These are phyloP conservation scores for Claviceps cyperi DNA, from an alignment of 2,329 filamentous ascomycete genomes.

Conservation along the genomic window DNA sequence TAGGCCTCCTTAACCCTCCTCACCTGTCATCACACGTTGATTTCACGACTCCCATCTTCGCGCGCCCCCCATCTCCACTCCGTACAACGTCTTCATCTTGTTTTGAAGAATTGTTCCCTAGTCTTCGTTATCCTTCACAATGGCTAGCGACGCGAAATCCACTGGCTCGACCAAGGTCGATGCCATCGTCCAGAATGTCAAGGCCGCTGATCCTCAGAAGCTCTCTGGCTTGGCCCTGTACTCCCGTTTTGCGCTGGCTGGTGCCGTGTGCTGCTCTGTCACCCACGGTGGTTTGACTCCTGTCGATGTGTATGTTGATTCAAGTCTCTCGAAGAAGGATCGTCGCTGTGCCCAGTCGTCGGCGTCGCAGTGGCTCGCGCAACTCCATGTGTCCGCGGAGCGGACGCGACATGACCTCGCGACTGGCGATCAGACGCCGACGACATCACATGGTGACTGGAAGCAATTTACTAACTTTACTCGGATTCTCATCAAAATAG, in stretches of 20 bases:
- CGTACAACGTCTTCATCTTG: slow-evolving; percentile 2
- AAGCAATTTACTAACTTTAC: background rate
- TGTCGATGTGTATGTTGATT: slow-evolving; percentile 93
- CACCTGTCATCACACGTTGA: slow-evolving; percentile 2
- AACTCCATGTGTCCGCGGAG: background rate
- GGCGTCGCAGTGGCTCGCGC: background rate
- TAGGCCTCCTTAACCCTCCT: background rate
- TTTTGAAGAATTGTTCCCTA: slow-evolving; percentile 1
- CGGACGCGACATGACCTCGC: background rate
- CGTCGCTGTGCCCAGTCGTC: background rate
- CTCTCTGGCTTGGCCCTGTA: slow-evolving; percentile 55
- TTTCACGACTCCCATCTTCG: background rate
- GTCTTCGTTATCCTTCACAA: slow-evolving; percentile 20
- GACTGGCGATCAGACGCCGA: background rate
- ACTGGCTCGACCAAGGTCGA: slow-evolving; percentile 31
- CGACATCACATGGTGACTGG: background rate
- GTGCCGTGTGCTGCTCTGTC: slow-evolving; percentile 94
- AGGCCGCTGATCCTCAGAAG: slow-evolving; percentile 26
- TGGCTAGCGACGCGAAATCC: slow-evolving; percentile 24
- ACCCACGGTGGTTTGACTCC: slow-evolving; percentile 95
- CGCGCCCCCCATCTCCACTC: slow-evolving; percentile 6
- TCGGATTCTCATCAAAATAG: slow-evolving; percentile 26
- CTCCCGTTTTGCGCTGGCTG: slow-evolving; percentile 91
- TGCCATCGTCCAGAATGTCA: slow-evolving; percentile 27
- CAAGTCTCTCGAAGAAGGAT: background rate